Evolutionary conservation across 495 filamentous ascomycete species (phyloP).

Genomic region (Aspergillus cavernicola): DNA sequence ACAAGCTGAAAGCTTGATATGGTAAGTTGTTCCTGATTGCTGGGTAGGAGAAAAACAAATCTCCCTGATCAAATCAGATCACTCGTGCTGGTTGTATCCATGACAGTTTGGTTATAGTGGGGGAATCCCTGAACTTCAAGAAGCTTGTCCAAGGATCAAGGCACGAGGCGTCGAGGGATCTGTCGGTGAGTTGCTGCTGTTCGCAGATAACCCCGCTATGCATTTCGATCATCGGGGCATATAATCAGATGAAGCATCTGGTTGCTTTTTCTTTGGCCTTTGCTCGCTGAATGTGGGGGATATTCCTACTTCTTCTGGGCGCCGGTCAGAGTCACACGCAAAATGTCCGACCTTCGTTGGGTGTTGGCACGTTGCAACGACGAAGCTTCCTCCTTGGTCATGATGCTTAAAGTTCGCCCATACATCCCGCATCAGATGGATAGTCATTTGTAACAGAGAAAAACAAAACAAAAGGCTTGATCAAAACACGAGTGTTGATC

Average conservation of each 20-base stretch:
- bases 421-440: too few relatives aligned
- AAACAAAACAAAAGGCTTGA: neutral
- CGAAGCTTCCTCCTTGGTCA: conserved; percentile 3
- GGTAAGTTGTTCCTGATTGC: conserved; percentile 15
- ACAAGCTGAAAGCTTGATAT: conserved; percentile 3
- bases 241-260: conserved; percentile 3
- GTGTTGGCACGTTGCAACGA: neutral
- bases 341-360: neutral
- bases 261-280: neutral
- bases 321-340: neutral
- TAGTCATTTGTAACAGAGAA: too few relatives aligned
- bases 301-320: neutral
- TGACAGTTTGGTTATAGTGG: conserved; percentile 12
- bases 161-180: neutral
- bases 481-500: neutral
- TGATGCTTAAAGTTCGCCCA: neutral
- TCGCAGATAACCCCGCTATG: neutral
- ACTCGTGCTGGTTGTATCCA: neutral
- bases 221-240: conserved; percentile 1
- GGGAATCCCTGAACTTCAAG: conserved; percentile 22
- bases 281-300: neutral
- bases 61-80: conserved; percentile 7
- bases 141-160: conserved; percentile 24
- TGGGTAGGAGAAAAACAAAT: conserved; percentile 12
- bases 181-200: conserved; percentile 6